Conservation (phyloP, 768 basidiomycete genomes). For the Trametes gibbosa region DNA sequence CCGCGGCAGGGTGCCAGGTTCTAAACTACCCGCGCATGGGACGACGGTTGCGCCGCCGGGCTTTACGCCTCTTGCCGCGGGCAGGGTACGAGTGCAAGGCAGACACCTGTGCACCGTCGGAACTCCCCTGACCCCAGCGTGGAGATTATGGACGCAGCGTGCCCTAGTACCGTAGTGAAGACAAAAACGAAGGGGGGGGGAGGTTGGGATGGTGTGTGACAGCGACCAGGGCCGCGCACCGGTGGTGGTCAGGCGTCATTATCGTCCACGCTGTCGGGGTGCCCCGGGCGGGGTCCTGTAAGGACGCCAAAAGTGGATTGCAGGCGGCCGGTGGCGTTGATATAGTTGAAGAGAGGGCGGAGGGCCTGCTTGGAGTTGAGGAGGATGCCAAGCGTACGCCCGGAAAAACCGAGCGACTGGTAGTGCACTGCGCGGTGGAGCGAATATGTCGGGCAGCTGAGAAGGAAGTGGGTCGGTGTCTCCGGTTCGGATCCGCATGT, state of each 20-base stretch:
- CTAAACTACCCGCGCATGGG: background rate
- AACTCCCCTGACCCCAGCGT: background rate
- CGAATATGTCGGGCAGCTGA: constrained; percentile 7
- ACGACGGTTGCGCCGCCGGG: background rate
- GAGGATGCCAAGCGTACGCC: background rate
- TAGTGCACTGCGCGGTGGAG: background rate
- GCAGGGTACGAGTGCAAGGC: background rate
- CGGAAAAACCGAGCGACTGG: background rate
- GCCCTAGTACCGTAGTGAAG: background rate
- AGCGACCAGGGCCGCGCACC: too few relatives aligned
- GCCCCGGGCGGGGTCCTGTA: background rate
- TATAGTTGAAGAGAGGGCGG: background rate
- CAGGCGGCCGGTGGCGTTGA: background rate
- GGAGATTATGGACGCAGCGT: background rate
- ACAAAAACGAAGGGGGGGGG: background rate
- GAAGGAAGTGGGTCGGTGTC: constrained; percentile 15
- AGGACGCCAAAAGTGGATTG: background rate
- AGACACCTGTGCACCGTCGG: background rate
- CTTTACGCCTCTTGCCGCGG: background rate
- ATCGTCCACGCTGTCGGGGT: too few relatives aligned
- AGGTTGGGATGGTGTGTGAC: too few relatives aligned
- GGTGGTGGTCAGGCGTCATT: background rate
- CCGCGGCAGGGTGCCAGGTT: background rate
- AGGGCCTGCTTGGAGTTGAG: background rate
- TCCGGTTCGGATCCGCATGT: constrained; percentile 1